Conservation (phyloP, 129 eudicot genomes). For the Sambucus nigra region DNA sequence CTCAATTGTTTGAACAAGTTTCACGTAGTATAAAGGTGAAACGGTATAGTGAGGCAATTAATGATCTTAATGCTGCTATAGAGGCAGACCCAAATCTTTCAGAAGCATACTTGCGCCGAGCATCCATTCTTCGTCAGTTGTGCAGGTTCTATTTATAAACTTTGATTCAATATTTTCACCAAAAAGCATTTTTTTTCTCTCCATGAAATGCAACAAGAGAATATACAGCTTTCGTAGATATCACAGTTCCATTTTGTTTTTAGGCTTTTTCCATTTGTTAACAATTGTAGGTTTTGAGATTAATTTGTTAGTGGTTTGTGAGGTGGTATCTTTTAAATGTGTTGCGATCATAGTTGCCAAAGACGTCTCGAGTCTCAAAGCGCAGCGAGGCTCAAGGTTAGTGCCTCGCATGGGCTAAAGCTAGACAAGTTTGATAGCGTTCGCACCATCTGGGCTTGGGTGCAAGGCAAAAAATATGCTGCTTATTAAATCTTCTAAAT, state of each 20-base stretch:
- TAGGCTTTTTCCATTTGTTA: not conserved
- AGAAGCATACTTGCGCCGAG: constrained; percentile 69
- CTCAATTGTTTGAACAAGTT: constrained; percentile 67
- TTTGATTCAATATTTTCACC: not conserved
- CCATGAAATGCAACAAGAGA: not conserved
- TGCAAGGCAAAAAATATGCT: no score
- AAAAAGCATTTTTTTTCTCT: not conserved
- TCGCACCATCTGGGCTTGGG: no score
- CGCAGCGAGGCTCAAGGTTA: no score
- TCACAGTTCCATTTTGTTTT: not conserved
- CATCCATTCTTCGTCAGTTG: constrained; percentile 60
- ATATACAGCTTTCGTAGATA: not conserved
- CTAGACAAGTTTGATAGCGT: no score
- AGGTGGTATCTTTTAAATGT: not conserved
- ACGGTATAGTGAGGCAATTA: constrained; percentile 79
- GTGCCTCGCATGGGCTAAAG: no score
- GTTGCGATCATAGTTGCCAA: not conserved
- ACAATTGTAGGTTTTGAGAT: not conserved
- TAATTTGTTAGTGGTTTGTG: not conserved
- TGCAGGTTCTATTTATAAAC: constrained; percentile 55
- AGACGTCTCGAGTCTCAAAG: no score
- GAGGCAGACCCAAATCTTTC: constrained; percentile 91
- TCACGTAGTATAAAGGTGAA: constrained; percentile 69
- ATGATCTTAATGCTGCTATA: constrained; percentile 80
- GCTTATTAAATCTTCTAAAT: no score